A percentile compares a stretch with the other conserved stretches of the same genome.
These are phyloP conservation scores for Penicillium canescens DNA, from an alignment of 495 filamentous ascomycete species.

Conservation along the genomic window DNA sequence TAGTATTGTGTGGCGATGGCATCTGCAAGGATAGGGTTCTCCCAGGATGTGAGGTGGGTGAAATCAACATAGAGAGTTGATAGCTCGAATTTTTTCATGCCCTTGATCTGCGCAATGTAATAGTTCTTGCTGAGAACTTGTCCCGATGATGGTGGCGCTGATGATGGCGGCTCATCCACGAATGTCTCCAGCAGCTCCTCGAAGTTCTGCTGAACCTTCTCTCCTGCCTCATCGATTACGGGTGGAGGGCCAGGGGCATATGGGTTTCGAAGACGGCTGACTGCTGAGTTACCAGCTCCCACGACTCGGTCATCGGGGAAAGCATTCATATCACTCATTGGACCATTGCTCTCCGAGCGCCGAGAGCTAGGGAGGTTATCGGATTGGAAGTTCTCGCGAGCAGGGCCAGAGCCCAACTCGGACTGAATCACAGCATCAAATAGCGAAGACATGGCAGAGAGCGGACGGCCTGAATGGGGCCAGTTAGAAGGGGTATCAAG, in stretches of 20 bases:
- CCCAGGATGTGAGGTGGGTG: conserved; percentile 72
- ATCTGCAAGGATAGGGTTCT: conserved; percentile 72
- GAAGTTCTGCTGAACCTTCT: conserved; percentile 82
- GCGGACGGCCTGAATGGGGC: conserved; percentile 25
- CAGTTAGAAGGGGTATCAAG: conserved; percentile 5
- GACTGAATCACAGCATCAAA: conserved; percentile 54
- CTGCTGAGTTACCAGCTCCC: conserved; percentile 51
- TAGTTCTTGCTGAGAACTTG: conserved; percentile 82
- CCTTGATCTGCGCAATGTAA: conserved; percentile 94
- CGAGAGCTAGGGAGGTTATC: conserved; percentile 46
- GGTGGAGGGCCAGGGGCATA: conserved; percentile 68
- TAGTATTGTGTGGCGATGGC: conserved; percentile 91
- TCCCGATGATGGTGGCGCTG: conserved; percentile 73
- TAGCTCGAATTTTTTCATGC: conserved; percentile 79
- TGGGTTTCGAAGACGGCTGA: conserved; percentile 58
- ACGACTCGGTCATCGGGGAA: conserved; percentile 65
- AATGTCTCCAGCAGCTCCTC: conserved; percentile 87
- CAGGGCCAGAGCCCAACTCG: conserved; percentile 44
- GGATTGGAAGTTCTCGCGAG: conserved; percentile 38
- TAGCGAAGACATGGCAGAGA: conserved; percentile 50
- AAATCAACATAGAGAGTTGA: conserved; percentile 98
- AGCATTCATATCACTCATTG: conserved; percentile 52
- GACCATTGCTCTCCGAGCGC: conserved; percentile 55
- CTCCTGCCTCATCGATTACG: conserved; percentile 85
- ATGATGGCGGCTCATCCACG: conserved; percentile 72